A percentile compares a stretch with the other conserved stretches of the same genome.
Conservation (phyloP, 2,329 filamentous ascomycete species). For the Venturia pyrina region DNA sequence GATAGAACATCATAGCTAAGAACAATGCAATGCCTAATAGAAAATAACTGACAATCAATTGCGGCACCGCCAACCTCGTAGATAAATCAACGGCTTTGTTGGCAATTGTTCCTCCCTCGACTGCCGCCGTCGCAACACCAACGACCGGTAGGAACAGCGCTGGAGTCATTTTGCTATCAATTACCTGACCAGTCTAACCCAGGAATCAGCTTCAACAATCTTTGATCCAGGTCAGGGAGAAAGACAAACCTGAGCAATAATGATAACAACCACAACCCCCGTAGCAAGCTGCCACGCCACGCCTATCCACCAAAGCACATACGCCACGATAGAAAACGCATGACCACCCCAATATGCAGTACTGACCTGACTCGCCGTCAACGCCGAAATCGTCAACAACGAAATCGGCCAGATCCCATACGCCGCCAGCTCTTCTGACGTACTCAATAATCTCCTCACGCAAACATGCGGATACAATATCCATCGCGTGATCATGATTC, state of each 20-base stretch:
- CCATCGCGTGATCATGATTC: neutral
- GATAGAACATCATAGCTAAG: neutral
- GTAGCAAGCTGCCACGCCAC: too few species aligned
- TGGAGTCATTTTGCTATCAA: neutral
- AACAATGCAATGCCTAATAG: neutral
- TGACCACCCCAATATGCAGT: neutral
- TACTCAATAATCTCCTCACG: neutral
- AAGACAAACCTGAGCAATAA: neutral
- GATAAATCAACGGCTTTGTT: neutral
- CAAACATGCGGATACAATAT: neutral
- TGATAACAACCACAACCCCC: too few species aligned
- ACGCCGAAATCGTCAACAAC: neutral
- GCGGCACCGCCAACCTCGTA: neutral
- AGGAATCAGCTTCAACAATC: neutral
- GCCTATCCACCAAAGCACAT: neutral
- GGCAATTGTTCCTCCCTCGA: neutral
- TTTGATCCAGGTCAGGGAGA: neutral
- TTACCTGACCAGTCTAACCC: neutral
- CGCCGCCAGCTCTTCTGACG: neutral
- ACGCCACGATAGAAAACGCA: neutral
- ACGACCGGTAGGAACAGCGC: neutral
- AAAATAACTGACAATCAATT: neutral
- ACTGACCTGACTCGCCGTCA: neutral
- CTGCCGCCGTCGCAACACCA: neutral
- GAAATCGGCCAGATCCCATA: neutral